phyloP scores from a whole-genome alignment of 805 yeast genomes.

The Scheffersomyces ergatensis region DNA sequence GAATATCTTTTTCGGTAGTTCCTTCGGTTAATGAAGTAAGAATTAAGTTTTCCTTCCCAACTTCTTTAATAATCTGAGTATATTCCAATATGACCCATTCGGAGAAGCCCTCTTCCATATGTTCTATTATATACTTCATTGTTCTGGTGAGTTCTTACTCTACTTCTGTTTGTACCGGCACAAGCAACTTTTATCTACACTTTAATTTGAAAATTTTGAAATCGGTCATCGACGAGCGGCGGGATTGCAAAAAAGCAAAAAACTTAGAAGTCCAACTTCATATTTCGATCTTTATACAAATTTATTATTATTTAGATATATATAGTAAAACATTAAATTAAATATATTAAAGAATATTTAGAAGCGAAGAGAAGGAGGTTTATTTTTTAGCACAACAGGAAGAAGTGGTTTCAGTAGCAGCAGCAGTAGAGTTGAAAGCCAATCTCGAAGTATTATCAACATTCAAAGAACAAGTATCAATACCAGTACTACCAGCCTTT shows the following conservation, averaged over 20 bases:
- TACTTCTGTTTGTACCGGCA: background rate
- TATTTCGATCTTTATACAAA: no score
- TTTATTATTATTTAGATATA: no score
- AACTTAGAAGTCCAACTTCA: no score
- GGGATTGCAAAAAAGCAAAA: no score
- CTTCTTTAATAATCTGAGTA: slow-evolving; percentile 74
- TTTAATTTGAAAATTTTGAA: no score
- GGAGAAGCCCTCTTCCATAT: slow-evolving; percentile 96
- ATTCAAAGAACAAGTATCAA: slow-evolving; percentile 31
- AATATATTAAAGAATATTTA: no score
- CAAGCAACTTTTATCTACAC: no score
- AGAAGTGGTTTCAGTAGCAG: background rate
- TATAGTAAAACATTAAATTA: no score
- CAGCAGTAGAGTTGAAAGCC: slow-evolving; percentile 21
- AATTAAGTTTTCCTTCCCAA: slow-evolving; percentile 73
- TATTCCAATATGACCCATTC: slow-evolving; percentile 94
- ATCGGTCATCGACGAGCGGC: no score
- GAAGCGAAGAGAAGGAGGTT: background rate
- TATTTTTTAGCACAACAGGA: slow-evolving; percentile 16
- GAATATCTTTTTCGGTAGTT: slow-evolving; percentile 63
- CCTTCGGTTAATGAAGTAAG: slow-evolving; percentile 71
- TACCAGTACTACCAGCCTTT: slow-evolving; percentile 29
- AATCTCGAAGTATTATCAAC: slow-evolving; percentile 39
- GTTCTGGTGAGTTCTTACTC: background rate
- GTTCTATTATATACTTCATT: slow-evolving; percentile 93